A percentile compares a stretch with the other conserved stretches of the same genome.
Evolutionary conservation across 129 eudicot species (phyloP).

Genomic region (Flaveria bidentis): DNA sequence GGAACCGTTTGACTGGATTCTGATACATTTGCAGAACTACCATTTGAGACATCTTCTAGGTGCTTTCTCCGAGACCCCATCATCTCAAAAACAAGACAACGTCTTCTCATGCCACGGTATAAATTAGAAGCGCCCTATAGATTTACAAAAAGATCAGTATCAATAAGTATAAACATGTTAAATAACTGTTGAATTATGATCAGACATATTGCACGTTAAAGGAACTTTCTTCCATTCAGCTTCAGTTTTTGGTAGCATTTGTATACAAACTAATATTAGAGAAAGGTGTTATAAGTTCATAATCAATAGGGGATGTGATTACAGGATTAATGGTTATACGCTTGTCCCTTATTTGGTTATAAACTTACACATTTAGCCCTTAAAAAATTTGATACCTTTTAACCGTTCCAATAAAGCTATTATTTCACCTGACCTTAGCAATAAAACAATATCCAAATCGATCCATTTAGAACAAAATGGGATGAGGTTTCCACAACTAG

Average conservation of each 20-base stretch:
- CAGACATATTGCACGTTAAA: background rate
- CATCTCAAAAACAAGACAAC: constrained; percentile 84
- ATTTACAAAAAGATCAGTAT: background rate
- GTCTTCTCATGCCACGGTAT: constrained; percentile 74
- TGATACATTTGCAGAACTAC: constrained; percentile 39
- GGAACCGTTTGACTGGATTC: constrained; percentile 39
- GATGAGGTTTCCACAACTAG: background rate
- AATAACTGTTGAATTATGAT: background rate
- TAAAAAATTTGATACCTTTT: too few relatives aligned
- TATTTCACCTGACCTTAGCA: background rate
- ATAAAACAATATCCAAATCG: background rate
- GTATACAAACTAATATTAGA: background rate
- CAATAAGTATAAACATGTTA: background rate
- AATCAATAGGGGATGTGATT: too few relatives aligned
- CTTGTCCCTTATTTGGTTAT: too few relatives aligned
- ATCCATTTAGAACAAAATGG: background rate
- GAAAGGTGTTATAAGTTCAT: too few relatives aligned
- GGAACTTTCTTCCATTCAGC: background rate
- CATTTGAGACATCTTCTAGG: constrained; percentile 37
- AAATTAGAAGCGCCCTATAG: constrained; percentile 58
- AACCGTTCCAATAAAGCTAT: background rate
- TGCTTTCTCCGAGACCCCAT: constrained; percentile 63
- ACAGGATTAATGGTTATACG: too few relatives aligned
- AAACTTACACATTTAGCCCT: too few relatives aligned
- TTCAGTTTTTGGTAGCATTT: background rate